Conservation (phyloP, 1,284 basidiomycete species). For the Somion occarium region DNA sequence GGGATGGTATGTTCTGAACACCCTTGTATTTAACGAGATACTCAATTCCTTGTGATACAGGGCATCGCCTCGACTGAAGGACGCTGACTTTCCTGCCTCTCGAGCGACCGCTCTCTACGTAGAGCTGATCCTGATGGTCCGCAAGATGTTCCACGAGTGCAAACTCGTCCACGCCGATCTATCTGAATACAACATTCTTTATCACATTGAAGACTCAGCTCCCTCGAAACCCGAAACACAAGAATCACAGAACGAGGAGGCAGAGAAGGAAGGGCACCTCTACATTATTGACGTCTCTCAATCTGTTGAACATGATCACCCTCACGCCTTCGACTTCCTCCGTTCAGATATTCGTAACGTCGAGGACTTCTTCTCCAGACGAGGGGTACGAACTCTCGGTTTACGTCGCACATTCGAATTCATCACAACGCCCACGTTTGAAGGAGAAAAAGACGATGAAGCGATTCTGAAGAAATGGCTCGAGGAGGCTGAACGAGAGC, state of each 20-base stretch:
- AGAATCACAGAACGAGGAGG: not conserved
- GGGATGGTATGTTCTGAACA: conserved; percentile 60
- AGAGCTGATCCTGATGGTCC: conserved; percentile 77
- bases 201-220: conserved; percentile 46
- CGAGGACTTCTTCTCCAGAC: conserved; percentile 86
- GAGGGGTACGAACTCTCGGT: conserved; percentile 77
- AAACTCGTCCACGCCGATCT: conserved; percentile 96
- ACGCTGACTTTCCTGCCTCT: conserved; percentile 63
- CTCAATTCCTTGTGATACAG: conserved; percentile 35
- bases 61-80: conserved; percentile 89
- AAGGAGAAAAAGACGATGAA: conserved; percentile 33
- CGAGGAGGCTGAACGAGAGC: conserved; percentile 30
- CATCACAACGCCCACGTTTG: conserved; percentile 59
- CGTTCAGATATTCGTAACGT: conserved; percentile 90
- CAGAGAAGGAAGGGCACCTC: conserved; percentile 47
- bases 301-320: conserved; percentile 98
- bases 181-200: conserved; percentile 97
- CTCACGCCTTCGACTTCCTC: conserved; percentile 93
- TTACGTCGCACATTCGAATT: conserved; percentile 87
- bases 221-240: not conserved
- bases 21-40: not conserved
- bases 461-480: conserved; percentile 49
- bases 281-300: conserved; percentile 99
- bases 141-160: conserved; percentile 88
- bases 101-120: conserved; percentile 66